Conservation (phyloP, 371 early-diverging fungal species). For the Circinella umbellata region DNA sequence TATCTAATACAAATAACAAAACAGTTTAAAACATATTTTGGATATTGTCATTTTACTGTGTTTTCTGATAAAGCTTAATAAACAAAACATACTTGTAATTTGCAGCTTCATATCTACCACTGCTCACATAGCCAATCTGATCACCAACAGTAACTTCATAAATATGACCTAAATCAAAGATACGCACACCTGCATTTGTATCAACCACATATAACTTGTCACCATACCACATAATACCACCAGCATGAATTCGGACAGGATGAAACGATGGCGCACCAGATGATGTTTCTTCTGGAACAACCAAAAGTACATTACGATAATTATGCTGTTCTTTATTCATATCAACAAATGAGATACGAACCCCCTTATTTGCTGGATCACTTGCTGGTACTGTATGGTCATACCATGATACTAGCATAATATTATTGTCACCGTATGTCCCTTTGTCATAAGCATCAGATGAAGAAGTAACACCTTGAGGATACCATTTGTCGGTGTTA, state of each 20-base stretch:
- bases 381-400: not conserved
- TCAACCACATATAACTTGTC: constrained; percentile 15
- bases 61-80: not conserved
- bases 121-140: constrained; percentile 13
- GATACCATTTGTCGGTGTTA: constrained; percentile 14
- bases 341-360: constrained; percentile 19
- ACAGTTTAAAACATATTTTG: too few relatives aligned
- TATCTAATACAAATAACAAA: not conserved
- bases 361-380: constrained; percentile 13
- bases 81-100: constrained; percentile 10
- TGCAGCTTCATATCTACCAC: constrained; percentile 9
- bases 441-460: constrained; percentile 18
- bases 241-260: constrained; percentile 15
- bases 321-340: not conserved
- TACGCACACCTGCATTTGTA: constrained; percentile 10
- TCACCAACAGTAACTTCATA: constrained; percentile 14
- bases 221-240: constrained; percentile 20
- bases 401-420: constrained; percentile 18
- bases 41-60: too few relatives aligned
- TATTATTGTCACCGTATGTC: constrained; percentile 11
- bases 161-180: constrained; percentile 19
- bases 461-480: constrained; percentile 17
- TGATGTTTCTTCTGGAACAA: constrained; percentile 3
- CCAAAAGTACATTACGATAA: constrained; percentile 17
- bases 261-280: constrained; percentile 4